A percentile compares a stretch with the other conserved stretches of the same genome.
These are phyloP conservation scores for Fusarium chaquense DNA, from an alignment of 2,329 filamentous ascomycete genomes.

Conservation along the genomic window DNA sequence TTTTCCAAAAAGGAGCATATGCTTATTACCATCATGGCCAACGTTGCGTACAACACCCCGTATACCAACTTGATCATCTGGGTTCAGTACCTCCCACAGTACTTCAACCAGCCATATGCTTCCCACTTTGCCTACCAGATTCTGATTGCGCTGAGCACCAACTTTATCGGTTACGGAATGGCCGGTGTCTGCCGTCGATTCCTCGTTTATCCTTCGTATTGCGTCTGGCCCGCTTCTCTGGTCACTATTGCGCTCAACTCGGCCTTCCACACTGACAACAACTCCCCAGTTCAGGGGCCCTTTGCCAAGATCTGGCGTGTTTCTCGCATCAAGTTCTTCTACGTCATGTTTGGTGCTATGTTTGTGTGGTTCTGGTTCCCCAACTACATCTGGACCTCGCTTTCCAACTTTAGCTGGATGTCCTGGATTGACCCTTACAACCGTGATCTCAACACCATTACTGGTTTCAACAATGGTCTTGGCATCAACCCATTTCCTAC, in stretches of 20 bases:
- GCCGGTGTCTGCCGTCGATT: conserved; percentile 67
- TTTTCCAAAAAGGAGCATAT: conserved; percentile 73
- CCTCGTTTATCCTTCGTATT: conserved; percentile 67
- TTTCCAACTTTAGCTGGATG: conserved; percentile 68
- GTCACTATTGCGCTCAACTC: conserved; percentile 67
- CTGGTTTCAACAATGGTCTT: conserved; percentile 59
- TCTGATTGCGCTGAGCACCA: conserved; percentile 66
- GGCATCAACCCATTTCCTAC: conserved; percentile 61
- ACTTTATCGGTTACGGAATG: conserved; percentile 70
- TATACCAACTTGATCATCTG: conserved; percentile 69
- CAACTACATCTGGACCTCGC: conserved; percentile 64
- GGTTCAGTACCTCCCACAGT: conserved; percentile 64
- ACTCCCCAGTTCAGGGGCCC: conserved; percentile 56
- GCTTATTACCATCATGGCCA: conserved; percentile 72
- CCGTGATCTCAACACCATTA: conserved; percentile 57
- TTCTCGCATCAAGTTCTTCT: conserved; percentile 65
- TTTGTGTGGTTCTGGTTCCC: conserved; percentile 71
- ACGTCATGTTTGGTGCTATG: conserved; percentile 63
- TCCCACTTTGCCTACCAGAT: conserved; percentile 66
- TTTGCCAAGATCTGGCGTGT: conserved; percentile 60
- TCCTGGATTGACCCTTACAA: conserved; percentile 66
- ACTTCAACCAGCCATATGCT: conserved; percentile 67
- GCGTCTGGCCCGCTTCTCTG: conserved; percentile 69
- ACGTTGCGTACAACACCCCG: conserved; percentile 65
- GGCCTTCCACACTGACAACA: conserved; percentile 63